phyloP scores from a whole-genome alignment of 225 moss, liverwort and hornwort genomes.

The Pseudoscleropodium purum region DNA sequence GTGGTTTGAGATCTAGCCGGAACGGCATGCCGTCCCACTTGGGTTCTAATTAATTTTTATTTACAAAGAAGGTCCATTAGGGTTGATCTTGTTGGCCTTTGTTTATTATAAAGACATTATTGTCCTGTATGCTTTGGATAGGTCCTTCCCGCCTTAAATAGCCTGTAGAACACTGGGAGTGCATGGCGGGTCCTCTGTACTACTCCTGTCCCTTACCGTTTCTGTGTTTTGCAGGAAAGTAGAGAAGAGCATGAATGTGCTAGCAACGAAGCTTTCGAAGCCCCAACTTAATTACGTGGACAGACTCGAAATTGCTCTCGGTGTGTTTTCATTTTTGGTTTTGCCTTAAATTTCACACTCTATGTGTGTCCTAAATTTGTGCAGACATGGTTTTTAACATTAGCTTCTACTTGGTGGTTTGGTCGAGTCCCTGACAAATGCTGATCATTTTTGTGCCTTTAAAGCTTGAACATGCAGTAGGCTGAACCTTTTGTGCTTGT shows the following conservation, averaged over 20 bases:
- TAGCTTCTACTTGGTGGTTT: background rate
- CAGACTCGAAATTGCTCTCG: conserved; percentile 82
- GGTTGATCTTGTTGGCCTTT: background rate
- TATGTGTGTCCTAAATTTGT: background rate
- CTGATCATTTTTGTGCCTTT: background rate
- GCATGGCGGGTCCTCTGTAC: background rate
- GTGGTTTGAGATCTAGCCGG: background rate
- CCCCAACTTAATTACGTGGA: conserved; percentile 64
- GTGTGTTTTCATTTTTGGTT: conserved; percentile 11
- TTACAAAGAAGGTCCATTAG: background rate
- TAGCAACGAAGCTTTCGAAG: conserved; percentile 71
- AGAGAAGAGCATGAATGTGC: conserved; percentile 57
- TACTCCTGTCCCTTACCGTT: background rate
- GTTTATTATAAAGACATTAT: no score
- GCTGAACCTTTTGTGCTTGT: conserved; percentile 2
- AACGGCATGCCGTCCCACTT: background rate
- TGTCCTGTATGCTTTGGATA: background rate
- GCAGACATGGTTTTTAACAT: background rate
- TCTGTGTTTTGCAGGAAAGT: conserved; percentile 44
- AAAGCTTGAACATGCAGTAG: background rate
- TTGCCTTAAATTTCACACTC: background rate
- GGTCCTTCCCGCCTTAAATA: background rate
- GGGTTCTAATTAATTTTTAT: background rate
- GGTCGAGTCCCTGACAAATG: background rate
- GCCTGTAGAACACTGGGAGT: background rate